phyloP scores from a whole-genome alignment of 1,284 basidiomycete genomes.

The Rugosomyces carneus region DNA sequence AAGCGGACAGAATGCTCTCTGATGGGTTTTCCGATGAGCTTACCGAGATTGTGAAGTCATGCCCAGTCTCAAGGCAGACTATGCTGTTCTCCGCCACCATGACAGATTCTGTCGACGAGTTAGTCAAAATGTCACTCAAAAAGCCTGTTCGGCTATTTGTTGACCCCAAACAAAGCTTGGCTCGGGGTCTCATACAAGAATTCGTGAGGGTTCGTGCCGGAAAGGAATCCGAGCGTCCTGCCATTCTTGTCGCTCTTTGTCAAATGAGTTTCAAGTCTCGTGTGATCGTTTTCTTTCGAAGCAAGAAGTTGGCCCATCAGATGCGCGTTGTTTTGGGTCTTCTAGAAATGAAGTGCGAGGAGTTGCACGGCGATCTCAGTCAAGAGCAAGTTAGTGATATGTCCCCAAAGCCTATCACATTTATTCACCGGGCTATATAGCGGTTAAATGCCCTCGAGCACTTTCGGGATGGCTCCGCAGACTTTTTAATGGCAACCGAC shows the following conservation, averaged over 20 bases:
- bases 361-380: slow-evolving; percentile 91
- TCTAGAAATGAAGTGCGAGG: slow-evolving; percentile 82
- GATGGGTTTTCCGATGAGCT: slow-evolving; percentile 98
- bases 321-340: slow-evolving; percentile 91
- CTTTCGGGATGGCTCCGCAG: slow-evolving; percentile 82
- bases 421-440: slow-evolving; percentile 33
- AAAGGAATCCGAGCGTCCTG: slow-evolving; percentile 76
- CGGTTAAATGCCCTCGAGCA: slow-evolving; percentile 80
- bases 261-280: slow-evolving; percentile 80
- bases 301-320: slow-evolving; percentile 96
- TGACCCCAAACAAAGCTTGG: slow-evolving; percentile 87
- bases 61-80: slow-evolving; percentile 87
- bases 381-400: slow-evolving; percentile 80
- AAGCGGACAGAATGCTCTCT: slow-evolving; percentile 96
- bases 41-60: slow-evolving; percentile 87
- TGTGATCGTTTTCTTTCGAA: slow-evolving; percentile 91
- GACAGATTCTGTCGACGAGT: slow-evolving; percentile 92
- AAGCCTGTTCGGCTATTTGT: slow-evolving; percentile 94
- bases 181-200: slow-evolving; percentile 89
- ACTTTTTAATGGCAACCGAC: slow-evolving; percentile 94
- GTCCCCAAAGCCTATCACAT: neutral
- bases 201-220: slow-evolving; percentile 85
- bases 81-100: slow-evolving; percentile 99
- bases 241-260: slow-evolving; percentile 80
- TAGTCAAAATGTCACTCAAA: slow-evolving; percentile 87